A percentile compares a stretch with the other conserved stretches of the same genome.
phyloP scores from a whole-genome alignment of 2,329 filamentous ascomycete genomes.

The Grosmannia serpens region DNA sequence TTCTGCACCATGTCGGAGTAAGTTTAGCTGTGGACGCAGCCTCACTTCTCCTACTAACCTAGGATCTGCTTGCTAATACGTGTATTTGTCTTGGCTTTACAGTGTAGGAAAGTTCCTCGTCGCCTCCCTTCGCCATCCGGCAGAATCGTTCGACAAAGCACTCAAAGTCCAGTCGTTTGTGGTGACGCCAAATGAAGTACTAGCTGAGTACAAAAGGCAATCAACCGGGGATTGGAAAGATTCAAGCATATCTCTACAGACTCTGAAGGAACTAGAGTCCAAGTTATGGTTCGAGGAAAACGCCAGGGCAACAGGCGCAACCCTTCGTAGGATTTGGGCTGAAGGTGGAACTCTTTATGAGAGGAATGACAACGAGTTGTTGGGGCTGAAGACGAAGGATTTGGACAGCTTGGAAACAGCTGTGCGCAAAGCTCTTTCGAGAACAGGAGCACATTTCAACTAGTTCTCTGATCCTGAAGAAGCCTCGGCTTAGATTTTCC shows the following conservation, averaged over 20 bases:
- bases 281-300: slow-evolving; percentile 43
- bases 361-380: slow-evolving; percentile 51
- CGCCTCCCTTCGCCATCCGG: slow-evolving; percentile 46
- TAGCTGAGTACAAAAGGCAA: slow-evolving; percentile 58
- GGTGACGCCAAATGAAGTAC: slow-evolving; percentile 47
- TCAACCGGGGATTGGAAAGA: slow-evolving; percentile 46
- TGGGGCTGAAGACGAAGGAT: slow-evolving; percentile 37
- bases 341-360: slow-evolving; percentile 62
- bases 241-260: slow-evolving; percentile 37
- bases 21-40: neutral
- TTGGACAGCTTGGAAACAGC: slow-evolving; percentile 36
- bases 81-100: neutral
- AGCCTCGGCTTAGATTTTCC: too few species aligned
- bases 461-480: too few species aligned
- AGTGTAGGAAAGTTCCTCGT: slow-evolving; percentile 53
- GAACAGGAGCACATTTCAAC: too few species aligned
- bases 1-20: slow-evolving; percentile 64
- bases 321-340: slow-evolving; percentile 59
- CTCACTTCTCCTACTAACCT: neutral
- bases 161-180: slow-evolving; percentile 64
- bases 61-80: neutral
- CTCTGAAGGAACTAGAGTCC: slow-evolving; percentile 44
- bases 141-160: slow-evolving; percentile 39
- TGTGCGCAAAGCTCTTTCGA: slow-evolving; percentile 13
- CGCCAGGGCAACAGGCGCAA: slow-evolving; percentile 42